Conservation (phyloP, 352 stramenopile genomes). For the Globisporangium apiculatum region DNA sequence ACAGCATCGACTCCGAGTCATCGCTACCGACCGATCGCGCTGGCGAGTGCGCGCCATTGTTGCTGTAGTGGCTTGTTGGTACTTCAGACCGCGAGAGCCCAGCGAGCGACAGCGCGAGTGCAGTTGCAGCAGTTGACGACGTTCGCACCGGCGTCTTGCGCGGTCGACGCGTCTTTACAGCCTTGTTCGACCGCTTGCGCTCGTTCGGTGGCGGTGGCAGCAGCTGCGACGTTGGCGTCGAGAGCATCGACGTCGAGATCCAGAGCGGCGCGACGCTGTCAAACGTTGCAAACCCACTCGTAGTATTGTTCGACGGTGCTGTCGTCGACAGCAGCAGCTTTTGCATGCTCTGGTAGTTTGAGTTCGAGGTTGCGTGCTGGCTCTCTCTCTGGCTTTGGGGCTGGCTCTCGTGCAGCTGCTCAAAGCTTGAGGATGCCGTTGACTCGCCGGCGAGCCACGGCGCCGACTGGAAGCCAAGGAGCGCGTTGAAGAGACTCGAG, state of each 20-base stretch:
- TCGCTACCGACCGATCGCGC: not conserved
- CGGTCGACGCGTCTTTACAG: constrained; percentile 8
- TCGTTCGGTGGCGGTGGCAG: not conserved
- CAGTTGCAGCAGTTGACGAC: not conserved
- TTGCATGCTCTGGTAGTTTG: constrained; percentile 3
- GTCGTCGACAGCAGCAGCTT: constrained; percentile 5
- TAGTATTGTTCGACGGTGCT: not conserved
- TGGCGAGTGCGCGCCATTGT: not conserved
- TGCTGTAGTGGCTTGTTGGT: not conserved
- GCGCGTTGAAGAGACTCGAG: constrained; percentile 9
- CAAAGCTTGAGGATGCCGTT: not conserved
- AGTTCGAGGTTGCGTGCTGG: no score
- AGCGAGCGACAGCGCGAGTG: constrained; percentile 8
- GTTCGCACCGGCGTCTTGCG: not conserved
- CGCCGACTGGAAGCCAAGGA: constrained; percentile 6
- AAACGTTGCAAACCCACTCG: not conserved
- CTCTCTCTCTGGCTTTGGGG: not conserved
- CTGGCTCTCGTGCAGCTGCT: not conserved
- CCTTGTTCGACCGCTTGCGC: constrained; percentile 9
- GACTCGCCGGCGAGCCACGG: not conserved
- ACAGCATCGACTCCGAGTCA: no score
- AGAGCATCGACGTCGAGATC: constrained; percentile 15
- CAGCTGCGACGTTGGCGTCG: constrained; percentile 10
- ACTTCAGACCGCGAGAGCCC: not conserved
- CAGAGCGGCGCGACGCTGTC: constrained; percentile 5